Evolutionary conservation across 768 basidiomycete genomes (phyloP).

Genomic region (Boletus insuetus): DNA sequence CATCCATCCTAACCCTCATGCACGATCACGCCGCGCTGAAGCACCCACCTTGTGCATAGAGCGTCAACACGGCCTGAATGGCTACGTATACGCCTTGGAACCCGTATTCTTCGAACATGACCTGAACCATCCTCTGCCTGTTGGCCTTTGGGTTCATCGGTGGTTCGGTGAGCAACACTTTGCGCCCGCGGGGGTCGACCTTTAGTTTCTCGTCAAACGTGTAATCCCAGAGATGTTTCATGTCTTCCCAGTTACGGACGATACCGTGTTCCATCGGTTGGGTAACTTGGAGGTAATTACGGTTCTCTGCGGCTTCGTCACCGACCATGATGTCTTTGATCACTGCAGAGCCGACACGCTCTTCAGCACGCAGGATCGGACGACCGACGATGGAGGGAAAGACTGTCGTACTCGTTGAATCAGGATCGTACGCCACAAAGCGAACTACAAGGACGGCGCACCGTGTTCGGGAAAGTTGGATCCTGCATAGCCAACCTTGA

Average conservation of each 20-base stretch:
- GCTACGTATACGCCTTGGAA: constrained; percentile 96
- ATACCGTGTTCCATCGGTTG: constrained; percentile 99
- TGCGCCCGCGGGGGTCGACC: constrained; percentile 81
- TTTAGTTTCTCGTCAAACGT: constrained; percentile 96
- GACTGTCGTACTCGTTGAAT: constrained; percentile 43
- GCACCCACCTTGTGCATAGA: constrained; percentile 93
- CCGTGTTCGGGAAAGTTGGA: constrained; percentile 96
- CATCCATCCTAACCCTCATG: not conserved
- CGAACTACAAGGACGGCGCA: constrained; percentile 31
- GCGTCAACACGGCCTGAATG: constrained; percentile 95
- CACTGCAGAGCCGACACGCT: constrained; percentile 78
- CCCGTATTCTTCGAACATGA: constrained; percentile 99
- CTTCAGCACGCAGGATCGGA: constrained; percentile 96
- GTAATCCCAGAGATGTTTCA: constrained; percentile 98
- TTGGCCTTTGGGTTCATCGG: constrained; percentile 98
- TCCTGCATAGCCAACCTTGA: constrained; percentile 88
- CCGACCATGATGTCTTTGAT: constrained; percentile 99
- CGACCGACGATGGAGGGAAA: constrained; percentile 97
- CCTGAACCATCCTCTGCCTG: constrained; percentile 90
- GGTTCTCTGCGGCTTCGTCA: constrained; percentile 91
- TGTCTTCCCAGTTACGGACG: constrained; percentile 98
- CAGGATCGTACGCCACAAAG: not conserved
- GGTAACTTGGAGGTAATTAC: constrained; percentile 93
- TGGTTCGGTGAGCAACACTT: constrained; percentile 94
- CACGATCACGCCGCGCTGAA: not conserved